Conservation (phyloP, 2,329 filamentous ascomycete species). For the Colletotrichum magnum region DNA sequence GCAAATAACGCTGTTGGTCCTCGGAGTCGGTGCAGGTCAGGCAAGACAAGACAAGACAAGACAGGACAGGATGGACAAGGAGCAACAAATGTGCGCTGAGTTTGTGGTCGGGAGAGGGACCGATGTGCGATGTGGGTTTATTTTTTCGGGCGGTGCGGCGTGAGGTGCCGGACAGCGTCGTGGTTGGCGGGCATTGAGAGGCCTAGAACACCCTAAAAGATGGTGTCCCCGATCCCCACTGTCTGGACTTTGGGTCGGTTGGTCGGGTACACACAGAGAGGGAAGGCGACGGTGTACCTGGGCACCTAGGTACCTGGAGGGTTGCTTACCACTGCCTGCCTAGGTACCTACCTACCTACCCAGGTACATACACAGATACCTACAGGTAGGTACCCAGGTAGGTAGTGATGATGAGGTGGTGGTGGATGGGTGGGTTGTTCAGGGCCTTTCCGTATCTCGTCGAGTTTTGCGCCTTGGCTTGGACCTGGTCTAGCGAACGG, state of each 20-base stretch:
- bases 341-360: no score
- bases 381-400: background rate
- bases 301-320: background rate
- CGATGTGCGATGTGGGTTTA: conserved; percentile 31
- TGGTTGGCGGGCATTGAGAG: conserved; percentile 12
- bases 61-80: conserved; percentile 3
- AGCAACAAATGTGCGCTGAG: conserved; percentile 22
- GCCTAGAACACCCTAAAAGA: conserved; percentile 40
- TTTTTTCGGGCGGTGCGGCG: conserved; percentile 9
- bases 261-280: conserved; percentile 10
- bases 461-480: background rate
- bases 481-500: background rate
- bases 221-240: conserved; percentile 40
- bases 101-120: conserved; percentile 21
- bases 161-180: no score
- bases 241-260: conserved; percentile 39
- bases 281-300: conserved; percentile 10
- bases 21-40: background rate
- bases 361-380: no score
- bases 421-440: background rate
- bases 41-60: background rate
- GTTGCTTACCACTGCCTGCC: no score
- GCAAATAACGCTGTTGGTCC: background rate
- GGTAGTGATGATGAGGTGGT: background rate
- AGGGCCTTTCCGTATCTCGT: background rate